Conservation (phyloP, 2,329 filamentous ascomycete species). For the Cucurbitaria berberidis region DNA sequence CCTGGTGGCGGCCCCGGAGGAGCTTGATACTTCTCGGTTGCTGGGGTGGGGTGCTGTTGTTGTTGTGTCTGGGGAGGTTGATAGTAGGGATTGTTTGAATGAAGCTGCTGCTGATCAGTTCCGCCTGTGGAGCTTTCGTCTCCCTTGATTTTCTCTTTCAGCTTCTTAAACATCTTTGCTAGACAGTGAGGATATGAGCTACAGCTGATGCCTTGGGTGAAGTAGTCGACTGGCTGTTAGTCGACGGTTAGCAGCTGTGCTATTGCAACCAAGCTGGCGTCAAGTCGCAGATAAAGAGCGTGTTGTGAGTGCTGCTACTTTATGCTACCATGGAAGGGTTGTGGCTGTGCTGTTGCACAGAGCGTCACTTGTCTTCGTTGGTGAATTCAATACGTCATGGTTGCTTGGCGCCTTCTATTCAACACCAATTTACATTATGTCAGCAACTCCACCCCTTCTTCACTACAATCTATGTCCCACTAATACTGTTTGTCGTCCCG, state of each 20-base stretch:
- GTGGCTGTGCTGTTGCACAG: not conserved
- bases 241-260: not conserved
- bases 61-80: conserved; percentile 19
- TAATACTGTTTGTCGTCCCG: not conserved
- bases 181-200: not conserved
- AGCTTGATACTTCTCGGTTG: conserved; percentile 34
- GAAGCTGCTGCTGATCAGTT: conserved; percentile 29
- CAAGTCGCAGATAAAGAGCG: not conserved
- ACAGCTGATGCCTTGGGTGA: not conserved
- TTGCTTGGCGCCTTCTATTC: conserved; percentile 8
- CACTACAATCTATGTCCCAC: not conserved
- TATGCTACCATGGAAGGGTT: not conserved
- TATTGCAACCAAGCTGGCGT: not conserved
- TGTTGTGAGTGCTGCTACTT: not conserved
- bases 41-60: conserved; percentile 11
- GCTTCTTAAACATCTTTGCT: conserved; percentile 42
- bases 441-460: not conserved
- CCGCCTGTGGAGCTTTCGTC: conserved; percentile 28
- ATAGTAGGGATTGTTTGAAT: conserved; percentile 36
- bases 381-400: conserved; percentile 12
- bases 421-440: not conserved
- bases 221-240: not conserved
- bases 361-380: not conserved
- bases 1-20: conserved; percentile 27
- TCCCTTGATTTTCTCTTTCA: conserved; percentile 44